These are phyloP conservation scores for Jackrogersella multiformis DNA, from an alignment of 495 filamentous ascomycete species.

Conservation along the genomic window DNA sequence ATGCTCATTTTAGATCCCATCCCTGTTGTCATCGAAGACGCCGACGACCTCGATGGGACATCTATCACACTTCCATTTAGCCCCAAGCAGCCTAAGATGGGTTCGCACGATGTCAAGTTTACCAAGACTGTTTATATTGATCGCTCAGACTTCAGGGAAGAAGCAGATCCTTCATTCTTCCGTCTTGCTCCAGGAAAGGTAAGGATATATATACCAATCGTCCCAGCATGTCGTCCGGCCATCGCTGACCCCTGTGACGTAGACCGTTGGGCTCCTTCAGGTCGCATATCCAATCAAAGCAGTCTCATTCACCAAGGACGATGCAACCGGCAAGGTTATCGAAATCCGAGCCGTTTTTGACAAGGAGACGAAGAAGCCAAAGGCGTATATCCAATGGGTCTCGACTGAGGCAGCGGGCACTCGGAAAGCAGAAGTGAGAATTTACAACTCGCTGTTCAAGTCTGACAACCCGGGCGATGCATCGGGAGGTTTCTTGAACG, in stretches of 20 bases:
- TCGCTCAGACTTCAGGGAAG: slow-evolving; percentile 87
- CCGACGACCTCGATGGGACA: slow-evolving; percentile 68
- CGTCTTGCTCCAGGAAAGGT: slow-evolving; percentile 87
- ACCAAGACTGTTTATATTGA: slow-evolving; percentile 93
- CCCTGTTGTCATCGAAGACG: slow-evolving; percentile 79
- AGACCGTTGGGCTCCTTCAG: slow-evolving; percentile 83
- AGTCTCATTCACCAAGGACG: slow-evolving; percentile 77
- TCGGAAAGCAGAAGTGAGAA: slow-evolving; percentile 76
- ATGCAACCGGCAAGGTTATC: slow-evolving; percentile 71
- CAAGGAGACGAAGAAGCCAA: slow-evolving; percentile 80
- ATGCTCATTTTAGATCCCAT: slow-evolving; percentile 88
- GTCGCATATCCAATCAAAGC: slow-evolving; percentile 85
- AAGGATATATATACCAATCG: neutral
- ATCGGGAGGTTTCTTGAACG: slow-evolving; percentile 78
- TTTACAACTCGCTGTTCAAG: slow-evolving; percentile 87
- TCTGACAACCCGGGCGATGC: slow-evolving; percentile 78
- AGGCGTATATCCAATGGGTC: slow-evolving; percentile 94
- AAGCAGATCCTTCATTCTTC: slow-evolving; percentile 68
- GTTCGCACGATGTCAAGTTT: slow-evolving; percentile 66
- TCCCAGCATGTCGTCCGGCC: neutral
- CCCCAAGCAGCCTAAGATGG: slow-evolving; percentile 73
- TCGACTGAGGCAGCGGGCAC: slow-evolving; percentile 69
- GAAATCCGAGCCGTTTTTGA: slow-evolving; percentile 73
- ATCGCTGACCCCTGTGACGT: slow-evolving; percentile 3
- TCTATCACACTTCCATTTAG: slow-evolving; percentile 74